Percentiles rank a stretch among this genome's conserved stretches.
Conservation (phyloP, 768 basidiomycete species). For the Phlebiopsis gigantea region DNA sequence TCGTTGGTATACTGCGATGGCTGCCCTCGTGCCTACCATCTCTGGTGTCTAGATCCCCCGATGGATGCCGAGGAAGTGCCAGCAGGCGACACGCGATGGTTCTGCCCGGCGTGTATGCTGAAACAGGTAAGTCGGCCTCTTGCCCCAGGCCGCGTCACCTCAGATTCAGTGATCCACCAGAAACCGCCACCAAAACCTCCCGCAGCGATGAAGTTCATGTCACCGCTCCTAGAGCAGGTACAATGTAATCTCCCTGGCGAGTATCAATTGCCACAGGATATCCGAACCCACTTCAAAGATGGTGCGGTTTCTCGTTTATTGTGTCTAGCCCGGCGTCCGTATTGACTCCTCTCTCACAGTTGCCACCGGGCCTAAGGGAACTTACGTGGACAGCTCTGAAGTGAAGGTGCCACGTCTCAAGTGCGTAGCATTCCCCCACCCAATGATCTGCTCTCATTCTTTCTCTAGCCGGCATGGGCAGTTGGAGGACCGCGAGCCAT, state of each 20-base stretch:
- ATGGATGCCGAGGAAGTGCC: constrained; percentile 85
- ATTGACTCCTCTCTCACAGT: constrained; percentile 42
- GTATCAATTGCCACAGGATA: constrained; percentile 83
- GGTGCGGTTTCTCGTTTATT: constrained; percentile 38
- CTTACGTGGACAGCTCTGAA: constrained; percentile 78
- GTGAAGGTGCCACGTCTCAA: constrained; percentile 75
- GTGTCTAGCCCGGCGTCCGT: not conserved
- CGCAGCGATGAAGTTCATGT: constrained; percentile 49
- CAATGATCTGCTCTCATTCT: not conserved
- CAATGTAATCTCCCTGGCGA: constrained; percentile 70
- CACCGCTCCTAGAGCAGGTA: constrained; percentile 66
- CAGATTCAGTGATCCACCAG: constrained; percentile 28
- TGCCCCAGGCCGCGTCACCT: not conserved
- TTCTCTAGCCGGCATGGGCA: constrained; percentile 71
- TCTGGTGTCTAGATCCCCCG: constrained; percentile 95
- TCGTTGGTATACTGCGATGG: constrained; percentile 95
- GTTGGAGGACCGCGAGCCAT: constrained; percentile 86
- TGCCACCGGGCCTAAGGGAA: constrained; percentile 69
- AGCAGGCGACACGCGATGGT: constrained; percentile 68
- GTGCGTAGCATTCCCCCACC: constrained; percentile 42
- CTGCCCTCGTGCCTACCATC: constrained; percentile 92
- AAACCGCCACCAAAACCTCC: constrained; percentile 64
- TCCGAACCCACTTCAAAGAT: constrained; percentile 80
- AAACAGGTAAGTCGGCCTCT: constrained; percentile 44
- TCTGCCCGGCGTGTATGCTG: constrained; percentile 67